A percentile compares a stretch with the other conserved stretches of the same genome.
Conservation (phyloP, 495 filamentous ascomycete species). For the Endocarpon pusillum region DNA sequence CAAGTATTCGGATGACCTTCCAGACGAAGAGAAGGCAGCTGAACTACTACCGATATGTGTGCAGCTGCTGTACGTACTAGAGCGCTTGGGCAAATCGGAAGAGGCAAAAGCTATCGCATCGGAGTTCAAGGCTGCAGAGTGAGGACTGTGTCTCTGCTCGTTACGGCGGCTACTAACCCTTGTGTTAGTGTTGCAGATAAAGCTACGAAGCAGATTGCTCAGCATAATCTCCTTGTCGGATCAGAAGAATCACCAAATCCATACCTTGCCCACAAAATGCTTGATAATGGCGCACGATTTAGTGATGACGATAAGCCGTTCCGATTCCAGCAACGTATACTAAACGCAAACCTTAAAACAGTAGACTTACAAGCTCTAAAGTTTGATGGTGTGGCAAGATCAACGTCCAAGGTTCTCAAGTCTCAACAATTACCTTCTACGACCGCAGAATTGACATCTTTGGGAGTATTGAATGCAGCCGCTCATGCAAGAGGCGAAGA, state of each 20-base stretch:
- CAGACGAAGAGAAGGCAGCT: slow-evolving; percentile 62
- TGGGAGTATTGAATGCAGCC: slow-evolving; percentile 68
- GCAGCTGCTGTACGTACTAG: slow-evolving; percentile 70
- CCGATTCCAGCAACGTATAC: slow-evolving; percentile 49
- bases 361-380: slow-evolving; percentile 68
- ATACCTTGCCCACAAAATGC: slow-evolving; percentile 52
- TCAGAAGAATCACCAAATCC: slow-evolving; percentile 48
- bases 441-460: slow-evolving; percentile 38
- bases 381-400: slow-evolving; percentile 49
- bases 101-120: slow-evolving; percentile 54
- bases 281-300: slow-evolving; percentile 38
- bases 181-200: slow-evolving; percentile 53
- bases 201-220: slow-evolving; percentile 59
- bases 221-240: slow-evolving; percentile 56
- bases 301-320: slow-evolving; percentile 58
- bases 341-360: slow-evolving; percentile 51
- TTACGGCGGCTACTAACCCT: slow-evolving; percentile 11
- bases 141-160: slow-evolving; percentile 12
- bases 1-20: slow-evolving; percentile 63
- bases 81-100: slow-evolving; percentile 50
- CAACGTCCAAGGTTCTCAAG: slow-evolving; percentile 41
- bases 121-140: slow-evolving; percentile 47
- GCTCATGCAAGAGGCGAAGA: slow-evolving; percentile 47
- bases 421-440: slow-evolving; percentile 34
- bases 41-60: slow-evolving; percentile 75